Base-by-base conservation (phyloP, 129 eudicot species). In the Arctium minus region DNA sequence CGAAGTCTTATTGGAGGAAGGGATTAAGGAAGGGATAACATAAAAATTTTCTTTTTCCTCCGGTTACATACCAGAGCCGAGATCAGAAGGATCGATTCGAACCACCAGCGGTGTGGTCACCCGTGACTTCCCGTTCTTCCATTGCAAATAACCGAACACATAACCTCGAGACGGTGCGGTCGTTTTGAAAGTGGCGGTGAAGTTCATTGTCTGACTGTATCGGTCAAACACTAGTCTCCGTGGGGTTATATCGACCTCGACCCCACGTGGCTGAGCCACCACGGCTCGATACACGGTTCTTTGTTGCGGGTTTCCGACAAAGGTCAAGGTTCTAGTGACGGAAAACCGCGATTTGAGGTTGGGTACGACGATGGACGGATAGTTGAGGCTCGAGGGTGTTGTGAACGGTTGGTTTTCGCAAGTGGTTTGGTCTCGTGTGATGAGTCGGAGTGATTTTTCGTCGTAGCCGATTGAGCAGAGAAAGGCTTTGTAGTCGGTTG, bases 281-380 rank as follows among this genome's bases (percentile, higher is more conserved):
- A 83, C 88, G 4, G 91, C 88, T 83, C 74, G 77, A 70, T 80
- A 91, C 27, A 83, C 72, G 27, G 87, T 85, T 29, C 65, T 73
- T 36, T 62, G 18, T 30, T 22, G n/a, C 17, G 92, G 77, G 76
- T 40, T 75, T 30, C 96, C 96, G 10, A 89, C 93, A 17, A 89
- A 87, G 53, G 91, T 88, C 85, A 91, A 81, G 4, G 96, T 87
- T 67, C 93, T 83, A 13, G 85, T 84, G 73, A 89, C 90, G 11
- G 90, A 76, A 68, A 84, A 71, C 29, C 69, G 82, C n/a, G 76
- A 67, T 68, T 82, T 86, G 5, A 93, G 88, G 72, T 83, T 82
- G 7, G 93, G 91, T 11, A 93, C 86, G 0, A 89, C 77, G 44
- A 93, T 91, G n/a, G 96, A 91, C 7, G 97, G 97, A 46, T 91